Evolutionary conservation across 139 green algal species (phyloP).

Genomic region (Desmodesmus armatus): DNA sequence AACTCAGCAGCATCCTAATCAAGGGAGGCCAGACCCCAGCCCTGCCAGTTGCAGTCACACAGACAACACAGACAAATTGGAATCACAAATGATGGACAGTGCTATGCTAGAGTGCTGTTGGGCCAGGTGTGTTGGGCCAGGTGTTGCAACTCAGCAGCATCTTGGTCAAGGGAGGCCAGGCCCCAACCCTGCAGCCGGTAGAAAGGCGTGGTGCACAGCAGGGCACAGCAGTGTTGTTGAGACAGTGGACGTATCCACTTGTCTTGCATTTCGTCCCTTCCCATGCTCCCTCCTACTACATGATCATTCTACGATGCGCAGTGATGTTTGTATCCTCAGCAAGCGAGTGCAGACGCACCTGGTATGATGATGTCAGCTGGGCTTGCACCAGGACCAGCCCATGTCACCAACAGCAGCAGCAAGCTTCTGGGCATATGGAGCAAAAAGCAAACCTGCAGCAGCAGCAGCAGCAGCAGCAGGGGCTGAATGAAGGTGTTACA

Average conservation of each 20-base stretch:
- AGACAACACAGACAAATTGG: no score
- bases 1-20: conserved; percentile 80
- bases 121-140: conserved; percentile 56
- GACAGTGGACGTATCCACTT: no score
- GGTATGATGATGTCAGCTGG: conserved; percentile 66
- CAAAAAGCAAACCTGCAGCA: conserved; percentile 75
- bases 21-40: conserved; percentile 70
- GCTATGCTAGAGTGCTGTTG: conserved; percentile 37
- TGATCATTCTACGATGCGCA: background rate
- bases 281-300: no score
- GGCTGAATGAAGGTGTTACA: no score
- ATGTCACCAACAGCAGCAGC: conserved; percentile 26
- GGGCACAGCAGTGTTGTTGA: no score
- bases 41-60: conserved; percentile 35
- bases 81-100: no score
- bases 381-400: conserved; percentile 69
- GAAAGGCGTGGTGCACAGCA: no score
- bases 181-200: conserved; percentile 66
- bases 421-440: conserved; percentile 60
- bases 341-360: conserved; percentile 30
- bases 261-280: no score
- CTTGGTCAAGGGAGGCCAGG: conserved; percentile 64
- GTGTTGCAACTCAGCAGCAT: conserved; percentile 74
- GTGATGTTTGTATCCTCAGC: background rate
- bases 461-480: no score